A percentile compares a stretch with the other conserved stretches of the same genome.
phyloP scores from a whole-genome alignment of 306 rosid genomes.

The Dalbergia cultrata region DNA sequence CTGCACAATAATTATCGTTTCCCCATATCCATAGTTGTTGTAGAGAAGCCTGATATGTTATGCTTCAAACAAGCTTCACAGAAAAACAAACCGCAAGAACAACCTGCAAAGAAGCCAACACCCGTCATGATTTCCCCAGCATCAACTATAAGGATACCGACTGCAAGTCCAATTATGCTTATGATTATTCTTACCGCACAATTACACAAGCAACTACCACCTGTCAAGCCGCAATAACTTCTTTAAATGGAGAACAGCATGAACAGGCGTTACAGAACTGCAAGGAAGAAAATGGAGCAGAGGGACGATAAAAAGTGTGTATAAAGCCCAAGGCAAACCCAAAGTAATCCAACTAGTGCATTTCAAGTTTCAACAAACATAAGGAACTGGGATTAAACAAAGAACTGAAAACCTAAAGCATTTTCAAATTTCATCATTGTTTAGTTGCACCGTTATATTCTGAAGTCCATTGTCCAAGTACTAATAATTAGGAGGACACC shows the following conservation, averaged over 20 bases:
- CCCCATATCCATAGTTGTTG: constrained; percentile 46
- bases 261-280: constrained; percentile 75
- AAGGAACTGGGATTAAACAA: not conserved
- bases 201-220: constrained; percentile 65
- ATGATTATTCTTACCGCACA: constrained; percentile 58
- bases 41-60: constrained; percentile 55
- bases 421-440: not conserved
- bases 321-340: not conserved
- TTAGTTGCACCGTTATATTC: not conserved
- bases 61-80: constrained; percentile 66
- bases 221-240: constrained; percentile 65
- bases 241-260: constrained; percentile 65
- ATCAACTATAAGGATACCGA: not conserved
- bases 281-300: constrained; percentile 20
- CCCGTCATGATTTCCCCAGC: constrained; percentile 15
- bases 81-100: constrained; percentile 61
- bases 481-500: not conserved
- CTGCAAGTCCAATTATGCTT: not conserved
- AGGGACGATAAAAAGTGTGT: not conserved
- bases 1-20: constrained; percentile 53
- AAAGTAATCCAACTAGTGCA: not conserved
- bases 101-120: constrained; percentile 54
- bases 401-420: not conserved
- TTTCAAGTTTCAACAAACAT: not conserved
- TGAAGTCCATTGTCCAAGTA: not conserved